These are phyloP conservation scores for Discostella pseudostelligera DNA, from an alignment of 108 stramenopile species.

Conservation along the genomic window DNA sequence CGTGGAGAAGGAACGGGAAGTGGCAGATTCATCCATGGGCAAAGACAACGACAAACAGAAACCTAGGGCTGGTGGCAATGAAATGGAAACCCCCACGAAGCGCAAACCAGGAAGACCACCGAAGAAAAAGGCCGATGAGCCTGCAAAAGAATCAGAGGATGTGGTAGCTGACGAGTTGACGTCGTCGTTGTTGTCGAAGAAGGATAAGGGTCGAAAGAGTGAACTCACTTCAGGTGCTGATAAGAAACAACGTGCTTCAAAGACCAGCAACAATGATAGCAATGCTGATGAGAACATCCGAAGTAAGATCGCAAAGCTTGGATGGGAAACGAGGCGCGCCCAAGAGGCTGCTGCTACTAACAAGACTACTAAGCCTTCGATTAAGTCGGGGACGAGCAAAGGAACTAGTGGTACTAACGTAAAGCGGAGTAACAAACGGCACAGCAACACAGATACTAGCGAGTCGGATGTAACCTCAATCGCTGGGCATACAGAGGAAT, in stretches of 20 bases:
- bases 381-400: constrained; percentile 10
- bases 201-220: constrained; percentile 6
- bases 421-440: constrained; percentile 21
- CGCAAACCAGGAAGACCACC: constrained; percentile 26
- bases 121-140: neutral
- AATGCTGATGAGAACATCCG: neutral
- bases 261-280: constrained; percentile 9
- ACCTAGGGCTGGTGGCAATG: neutral
- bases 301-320: neutral
- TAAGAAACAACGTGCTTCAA: constrained; percentile 7
- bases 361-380: constrained; percentile 1
- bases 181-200: constrained; percentile 3
- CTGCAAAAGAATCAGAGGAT: constrained; percentile 2
- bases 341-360: constrained; percentile 7
- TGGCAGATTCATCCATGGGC: neutral
- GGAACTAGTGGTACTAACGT: constrained; percentile 15
- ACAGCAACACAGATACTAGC: constrained; percentile 9
- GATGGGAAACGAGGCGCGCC: constrained; percentile 18
- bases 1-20: constrained; percentile 1
- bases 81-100: constrained; percentile 20
- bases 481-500: constrained; percentile 9
- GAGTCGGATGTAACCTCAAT: constrained; percentile 24
- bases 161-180: constrained; percentile 3
- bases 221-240: neutral
- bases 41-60: constrained; percentile 1